Percentiles rank a stretch among this genome's conserved stretches.
Evolutionary conservation across 257 asterid genomes (phyloP).

Genomic region (Gentiana straminea): DNA sequence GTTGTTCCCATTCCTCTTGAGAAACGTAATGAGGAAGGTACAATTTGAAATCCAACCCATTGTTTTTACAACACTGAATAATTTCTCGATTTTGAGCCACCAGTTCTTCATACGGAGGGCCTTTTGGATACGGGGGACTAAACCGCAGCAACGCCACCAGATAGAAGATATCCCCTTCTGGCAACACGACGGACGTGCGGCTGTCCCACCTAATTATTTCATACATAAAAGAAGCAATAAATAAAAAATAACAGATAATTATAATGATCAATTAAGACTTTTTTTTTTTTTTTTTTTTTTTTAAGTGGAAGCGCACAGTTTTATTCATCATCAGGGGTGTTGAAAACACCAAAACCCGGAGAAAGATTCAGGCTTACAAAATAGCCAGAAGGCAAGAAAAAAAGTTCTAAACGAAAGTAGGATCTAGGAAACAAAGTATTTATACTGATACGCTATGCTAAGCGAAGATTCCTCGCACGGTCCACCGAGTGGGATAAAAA

Average conservation of each 20-base stretch:
- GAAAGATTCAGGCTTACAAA: too few relatives aligned
- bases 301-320: too few relatives aligned
- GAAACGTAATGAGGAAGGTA: slow-evolving; percentile 76
- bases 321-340: too few relatives aligned
- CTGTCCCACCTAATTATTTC: slow-evolving; percentile 62
- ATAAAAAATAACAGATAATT: neutral
- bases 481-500: too few relatives aligned
- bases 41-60: slow-evolving; percentile 54
- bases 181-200: slow-evolving; percentile 58
- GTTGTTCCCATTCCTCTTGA: slow-evolving; percentile 54
- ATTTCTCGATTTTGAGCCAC: slow-evolving; percentile 61
- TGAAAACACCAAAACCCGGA: too few relatives aligned
- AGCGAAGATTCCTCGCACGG: too few relatives aligned
- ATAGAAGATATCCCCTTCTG: slow-evolving; percentile 60
- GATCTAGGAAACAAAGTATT: too few relatives aligned
- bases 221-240: neutral
- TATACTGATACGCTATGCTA: too few relatives aligned
- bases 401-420: too few relatives aligned
- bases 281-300: too few relatives aligned
- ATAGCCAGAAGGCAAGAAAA: too few relatives aligned
- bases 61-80: slow-evolving; percentile 35
- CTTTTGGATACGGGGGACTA: slow-evolving; percentile 41
- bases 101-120: slow-evolving; percentile 46
- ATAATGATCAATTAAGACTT: too few relatives aligned
- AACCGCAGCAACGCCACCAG: slow-evolving; percentile 72